phyloP scores from a whole-genome alignment of 331 rosid genomes.

The Prunus yedoensis region DNA sequence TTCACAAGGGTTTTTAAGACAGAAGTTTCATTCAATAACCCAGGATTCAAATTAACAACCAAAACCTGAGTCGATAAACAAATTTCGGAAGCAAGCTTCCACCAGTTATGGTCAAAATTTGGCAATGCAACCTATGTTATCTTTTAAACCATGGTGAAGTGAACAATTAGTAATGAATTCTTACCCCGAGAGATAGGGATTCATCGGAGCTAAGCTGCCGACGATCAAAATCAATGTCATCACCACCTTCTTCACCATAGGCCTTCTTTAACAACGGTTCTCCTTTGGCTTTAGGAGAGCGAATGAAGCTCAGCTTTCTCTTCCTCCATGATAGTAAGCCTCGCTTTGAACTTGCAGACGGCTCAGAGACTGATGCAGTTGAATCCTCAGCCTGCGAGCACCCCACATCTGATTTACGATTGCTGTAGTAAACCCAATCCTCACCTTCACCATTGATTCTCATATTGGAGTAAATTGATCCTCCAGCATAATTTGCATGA shows the following conservation, averaged over 20 bases:
- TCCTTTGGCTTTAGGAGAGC: constrained; percentile 97
- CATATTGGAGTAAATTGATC: constrained; percentile 60
- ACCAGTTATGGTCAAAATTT: neutral
- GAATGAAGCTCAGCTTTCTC: constrained; percentile 91
- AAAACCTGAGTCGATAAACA: neutral
- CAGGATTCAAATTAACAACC: neutral
- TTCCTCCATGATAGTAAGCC: constrained; percentile 95
- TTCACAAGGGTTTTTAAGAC: neutral
- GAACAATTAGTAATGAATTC: constrained; percentile 11
- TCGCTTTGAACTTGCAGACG: constrained; percentile 65
- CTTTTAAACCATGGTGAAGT: neutral
- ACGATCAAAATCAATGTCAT: constrained; percentile 95
- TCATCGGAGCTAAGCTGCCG: constrained; percentile 98
- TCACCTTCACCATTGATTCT: constrained; percentile 58
- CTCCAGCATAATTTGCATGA: constrained; percentile 80
- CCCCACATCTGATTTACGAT: constrained; percentile 71
- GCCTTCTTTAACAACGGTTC: constrained; percentile 94
- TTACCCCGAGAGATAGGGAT: constrained; percentile 64
- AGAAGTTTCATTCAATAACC: neutral
- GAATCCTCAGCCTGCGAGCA: constrained; percentile 56
- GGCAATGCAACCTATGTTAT: neutral
- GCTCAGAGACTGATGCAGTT: constrained; percentile 51
- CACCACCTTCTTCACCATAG: constrained; percentile 99
- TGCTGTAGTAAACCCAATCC: constrained; percentile 89
- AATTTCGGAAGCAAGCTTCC: neutral